Conservation (phyloP, 2,329 filamentous ascomycete genomes). For the Aaosphaeria arxii region DNA sequence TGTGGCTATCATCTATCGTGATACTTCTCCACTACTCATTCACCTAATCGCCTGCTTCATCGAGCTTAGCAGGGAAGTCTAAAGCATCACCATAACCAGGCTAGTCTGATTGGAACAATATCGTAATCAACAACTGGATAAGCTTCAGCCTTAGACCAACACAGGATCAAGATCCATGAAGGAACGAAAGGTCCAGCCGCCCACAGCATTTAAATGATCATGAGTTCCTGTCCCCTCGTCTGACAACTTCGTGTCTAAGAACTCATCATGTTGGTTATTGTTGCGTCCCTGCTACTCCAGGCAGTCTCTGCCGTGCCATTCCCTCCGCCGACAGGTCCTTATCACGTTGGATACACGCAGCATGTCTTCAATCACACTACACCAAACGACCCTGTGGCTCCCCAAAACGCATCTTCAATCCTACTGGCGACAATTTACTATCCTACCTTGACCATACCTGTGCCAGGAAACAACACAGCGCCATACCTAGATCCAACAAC, state of each 20-base stretch:
- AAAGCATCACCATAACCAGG: constrained; percentile 2
- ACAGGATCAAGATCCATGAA: background rate
- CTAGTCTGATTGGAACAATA: background rate
- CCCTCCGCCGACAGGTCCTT: constrained; percentile 14
- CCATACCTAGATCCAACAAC: constrained; percentile 20
- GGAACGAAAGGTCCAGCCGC: constrained; percentile 1
- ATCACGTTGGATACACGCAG: constrained; percentile 19
- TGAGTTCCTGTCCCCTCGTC: background rate
- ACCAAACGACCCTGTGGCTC: constrained; percentile 15
- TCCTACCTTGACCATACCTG: constrained; percentile 12
- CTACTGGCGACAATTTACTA: constrained; percentile 23
- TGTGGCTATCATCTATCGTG: background rate
- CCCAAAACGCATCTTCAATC: constrained; percentile 8
- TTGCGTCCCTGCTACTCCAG: background rate
- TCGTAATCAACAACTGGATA: background rate
- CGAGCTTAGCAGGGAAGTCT: background rate
- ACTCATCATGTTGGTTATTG: background rate
- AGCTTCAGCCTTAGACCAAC: background rate
- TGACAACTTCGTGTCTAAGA: background rate
- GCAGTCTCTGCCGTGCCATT: constrained; percentile 1
- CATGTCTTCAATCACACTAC: constrained; percentile 23
- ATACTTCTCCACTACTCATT: background rate
- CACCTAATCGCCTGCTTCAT: constrained; percentile 1
- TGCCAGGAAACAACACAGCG: constrained; percentile 10
- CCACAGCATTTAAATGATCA: background rate